phyloP scores from a whole-genome alignment of 2,329 filamentous ascomycete species.

The Xylaria sp. region DNA sequence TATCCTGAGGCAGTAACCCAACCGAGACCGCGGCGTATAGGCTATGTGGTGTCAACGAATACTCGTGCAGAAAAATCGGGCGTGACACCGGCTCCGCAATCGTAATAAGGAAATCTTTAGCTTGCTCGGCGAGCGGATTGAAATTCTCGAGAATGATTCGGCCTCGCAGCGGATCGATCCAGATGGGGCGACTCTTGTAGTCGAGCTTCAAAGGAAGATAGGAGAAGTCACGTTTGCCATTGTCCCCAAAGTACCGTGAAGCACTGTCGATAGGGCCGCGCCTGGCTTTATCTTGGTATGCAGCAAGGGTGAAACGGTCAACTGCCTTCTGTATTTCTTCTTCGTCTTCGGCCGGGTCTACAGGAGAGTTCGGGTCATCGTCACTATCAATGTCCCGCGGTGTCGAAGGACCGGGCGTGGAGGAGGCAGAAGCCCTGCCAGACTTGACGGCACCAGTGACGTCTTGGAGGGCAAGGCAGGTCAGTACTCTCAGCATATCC shows the following conservation, averaged over 20 bases:
- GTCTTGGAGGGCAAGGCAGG: constrained; percentile 48
- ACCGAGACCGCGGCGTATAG: constrained; percentile 95
- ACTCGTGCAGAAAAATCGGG: constrained; percentile 91
- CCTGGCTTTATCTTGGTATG: constrained; percentile 55
- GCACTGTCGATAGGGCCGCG: constrained; percentile 48
- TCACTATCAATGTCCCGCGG: constrained; percentile 62
- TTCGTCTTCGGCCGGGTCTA: constrained; percentile 56
- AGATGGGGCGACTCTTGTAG: constrained; percentile 86
- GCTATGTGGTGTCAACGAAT: constrained; percentile 87
- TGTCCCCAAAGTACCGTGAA: constrained; percentile 54
- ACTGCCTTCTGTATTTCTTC: constrained; percentile 63
- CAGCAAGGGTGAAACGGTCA: constrained; percentile 62
- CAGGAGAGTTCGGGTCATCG: constrained; percentile 48
- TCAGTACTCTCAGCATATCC: constrained; percentile 33
- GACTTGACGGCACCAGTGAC: constrained; percentile 58
- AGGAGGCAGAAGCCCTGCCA: constrained; percentile 61
- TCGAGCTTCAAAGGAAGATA: constrained; percentile 84
- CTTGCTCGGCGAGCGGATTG: constrained; percentile 82
- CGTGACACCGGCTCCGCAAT: constrained; percentile 92
- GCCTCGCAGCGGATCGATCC: constrained; percentile 87
- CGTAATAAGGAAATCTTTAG: constrained; percentile 93
- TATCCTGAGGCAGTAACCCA: constrained; percentile 86
- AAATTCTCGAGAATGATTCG: constrained; percentile 95
- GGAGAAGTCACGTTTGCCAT: constrained; percentile 70
- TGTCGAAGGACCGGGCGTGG: constrained; percentile 65